Conservation (phyloP, 2,329 filamentous ascomycete genomes). For the Sclerotiophoma versabilis region DNA sequence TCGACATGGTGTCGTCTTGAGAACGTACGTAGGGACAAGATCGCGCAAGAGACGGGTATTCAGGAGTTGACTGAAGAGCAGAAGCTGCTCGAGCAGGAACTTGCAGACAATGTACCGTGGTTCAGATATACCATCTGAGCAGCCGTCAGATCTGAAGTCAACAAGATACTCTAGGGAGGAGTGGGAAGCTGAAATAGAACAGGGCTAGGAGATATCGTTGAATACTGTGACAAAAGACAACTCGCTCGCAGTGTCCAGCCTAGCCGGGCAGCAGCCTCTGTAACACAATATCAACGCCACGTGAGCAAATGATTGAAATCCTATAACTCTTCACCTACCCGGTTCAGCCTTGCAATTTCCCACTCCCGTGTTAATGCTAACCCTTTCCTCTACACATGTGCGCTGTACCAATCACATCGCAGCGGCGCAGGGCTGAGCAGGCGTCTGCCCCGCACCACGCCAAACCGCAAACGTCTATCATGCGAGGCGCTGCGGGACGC, state of each 20-base stretch:
- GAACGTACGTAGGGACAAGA: constrained; percentile 61
- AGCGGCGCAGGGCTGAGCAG: background rate
- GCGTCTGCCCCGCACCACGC: background rate
- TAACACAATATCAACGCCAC: background rate
- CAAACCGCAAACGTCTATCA: background rate
- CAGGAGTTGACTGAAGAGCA: constrained; percentile 62
- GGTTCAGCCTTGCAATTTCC: constrained; percentile 8
- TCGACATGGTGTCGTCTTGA: constrained; percentile 64
- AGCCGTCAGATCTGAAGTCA: background rate
- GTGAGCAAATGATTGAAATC: background rate
- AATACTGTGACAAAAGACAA: background rate
- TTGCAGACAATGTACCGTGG: constrained; percentile 63
- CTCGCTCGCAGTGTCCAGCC: background rate
- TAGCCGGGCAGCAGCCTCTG: background rate
- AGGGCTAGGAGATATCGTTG: background rate
- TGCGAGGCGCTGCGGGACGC: background rate
- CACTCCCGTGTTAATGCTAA: background rate
- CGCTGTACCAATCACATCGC: constrained; percentile 5
- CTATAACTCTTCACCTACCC: background rate
- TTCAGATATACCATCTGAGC: constrained; percentile 45
- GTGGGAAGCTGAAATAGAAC: background rate
- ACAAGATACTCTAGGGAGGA: no score
- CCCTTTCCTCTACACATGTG: background rate
- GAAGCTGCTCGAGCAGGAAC: constrained; percentile 60
- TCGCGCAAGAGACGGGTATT: constrained; percentile 52